Evolutionary conservation across 2,329 filamentous ascomycete species (phyloP), one percentile per base, ranked within the genome.

Genomic region (Blastomyces emzantsi): DNA sequence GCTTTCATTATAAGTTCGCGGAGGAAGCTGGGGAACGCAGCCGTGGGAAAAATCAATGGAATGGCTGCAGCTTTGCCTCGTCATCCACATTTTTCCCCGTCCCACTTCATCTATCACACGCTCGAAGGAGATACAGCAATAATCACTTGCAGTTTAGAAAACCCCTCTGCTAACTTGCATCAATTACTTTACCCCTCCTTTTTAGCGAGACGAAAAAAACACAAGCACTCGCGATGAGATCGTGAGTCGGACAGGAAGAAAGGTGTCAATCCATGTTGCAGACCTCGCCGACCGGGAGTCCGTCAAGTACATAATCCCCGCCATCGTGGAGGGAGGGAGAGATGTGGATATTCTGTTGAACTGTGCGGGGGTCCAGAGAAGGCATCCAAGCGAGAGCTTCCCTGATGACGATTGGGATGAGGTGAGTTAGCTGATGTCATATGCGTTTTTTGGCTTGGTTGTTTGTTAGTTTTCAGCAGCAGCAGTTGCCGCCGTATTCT

Each of bases 331-430:
- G 58, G 73, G 77, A 61, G 78, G 77, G 11, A 76, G 81, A 67
- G 81, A 86, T 73, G 85, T 95, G 67, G 83, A 90, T 72, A 90
- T 95, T 71, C 83, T 96, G 8, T 79, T 96, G 69, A 96, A 92
- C 78, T 93, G 90, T 77, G 92, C 89, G 22, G 92, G 92, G 33
- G 92, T 96, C 72, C 92, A 96, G 76, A 83, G 86, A 66, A 83
- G 91, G 17, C 89, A 94, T 74, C 85, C 89, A 0, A 86, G 87
- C 54, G 85, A 91, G 69, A 75, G 83, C 64, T 96, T 96, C 72
- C 90, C 90, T 0, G 85, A 89, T 72, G 77, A 80, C 55, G 90
- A 94, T 78, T 95, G 90, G 83, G 83, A 88, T 71, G 85, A 88
- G 70, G 84, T 84, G 64, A 62, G 54, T 25, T n/a, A n/a, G n/a